Percentiles rank a stretch among this genome's conserved stretches.
Conservation (phyloP, 306 rosid species). For the Datisca glomerata region DNA sequence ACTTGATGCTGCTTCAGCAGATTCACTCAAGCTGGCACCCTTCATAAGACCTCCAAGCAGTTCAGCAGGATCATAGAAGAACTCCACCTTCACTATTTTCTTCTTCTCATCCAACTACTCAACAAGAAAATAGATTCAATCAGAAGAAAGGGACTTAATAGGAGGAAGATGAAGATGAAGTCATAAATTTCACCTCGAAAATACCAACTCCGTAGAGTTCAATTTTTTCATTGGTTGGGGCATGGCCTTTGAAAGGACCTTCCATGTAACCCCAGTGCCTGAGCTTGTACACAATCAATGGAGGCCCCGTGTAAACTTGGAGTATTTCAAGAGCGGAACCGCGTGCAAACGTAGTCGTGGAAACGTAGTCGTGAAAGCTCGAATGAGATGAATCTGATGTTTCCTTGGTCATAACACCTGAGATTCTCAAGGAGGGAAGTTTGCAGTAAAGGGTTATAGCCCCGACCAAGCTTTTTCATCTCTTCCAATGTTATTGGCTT, state of each 20-base stretch:
- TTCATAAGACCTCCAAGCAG: conserved; percentile 22
- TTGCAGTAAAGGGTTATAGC: conserved; percentile 42
- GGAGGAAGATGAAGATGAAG: background rate
- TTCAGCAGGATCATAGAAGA: conserved; percentile 22
- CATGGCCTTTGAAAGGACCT: conserved; percentile 52
- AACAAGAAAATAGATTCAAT: background rate
- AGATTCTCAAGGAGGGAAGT: conserved; percentile 46
- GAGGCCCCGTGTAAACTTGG: conserved; percentile 42
- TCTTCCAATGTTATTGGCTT: conserved; percentile 27
- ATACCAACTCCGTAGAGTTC: conserved; percentile 44
- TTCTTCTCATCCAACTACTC: conserved; percentile 17
- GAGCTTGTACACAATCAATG: conserved; percentile 46
- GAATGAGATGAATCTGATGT: conserved; percentile 44
- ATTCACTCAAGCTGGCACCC: too few relatives aligned
- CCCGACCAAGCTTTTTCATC: conserved; percentile 42
- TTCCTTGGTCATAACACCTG: conserved; percentile 36
- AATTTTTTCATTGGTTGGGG: conserved; percentile 40
- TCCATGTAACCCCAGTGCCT: conserved; percentile 85
- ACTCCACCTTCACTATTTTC: conserved; percentile 24
- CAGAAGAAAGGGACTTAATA: background rate
- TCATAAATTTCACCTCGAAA: conserved; percentile 23
- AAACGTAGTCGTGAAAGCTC: conserved; percentile 39
- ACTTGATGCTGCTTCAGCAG: conserved; percentile 11
- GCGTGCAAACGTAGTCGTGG: too few relatives aligned
- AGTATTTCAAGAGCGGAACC: conserved; percentile 59